A percentile compares a stretch with the other conserved stretches of the same genome.
Evolutionary conservation across 2,329 filamentous ascomycete genomes (phyloP).

Genomic region (Purpureocillium takamizusanense): DNA sequence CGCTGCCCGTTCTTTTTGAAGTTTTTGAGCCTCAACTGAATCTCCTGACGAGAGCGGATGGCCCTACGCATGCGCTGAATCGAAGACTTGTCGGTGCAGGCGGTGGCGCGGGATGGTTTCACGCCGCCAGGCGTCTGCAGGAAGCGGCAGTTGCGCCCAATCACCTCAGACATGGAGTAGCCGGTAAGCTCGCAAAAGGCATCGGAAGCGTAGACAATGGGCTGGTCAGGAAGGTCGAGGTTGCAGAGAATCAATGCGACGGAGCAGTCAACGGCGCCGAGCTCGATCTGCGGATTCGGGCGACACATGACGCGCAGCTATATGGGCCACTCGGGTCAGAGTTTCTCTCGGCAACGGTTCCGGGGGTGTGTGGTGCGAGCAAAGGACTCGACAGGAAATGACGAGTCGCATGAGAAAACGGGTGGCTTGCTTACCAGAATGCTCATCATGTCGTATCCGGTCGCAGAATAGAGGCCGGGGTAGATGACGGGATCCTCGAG

Average conservation of each 20-base stretch:
- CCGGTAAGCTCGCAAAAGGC: constrained; percentile 72
- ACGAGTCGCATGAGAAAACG: neutral
- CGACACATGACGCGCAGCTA: constrained; percentile 57
- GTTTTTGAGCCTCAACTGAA: constrained; percentile 56
- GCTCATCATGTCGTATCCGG: constrained; percentile 45
- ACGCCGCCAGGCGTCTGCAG: constrained; percentile 63
- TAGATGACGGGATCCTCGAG: constrained; percentile 41
- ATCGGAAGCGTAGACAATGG: constrained; percentile 79
- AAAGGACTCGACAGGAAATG: neutral
- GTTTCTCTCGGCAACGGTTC: neutral
- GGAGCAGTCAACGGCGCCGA: constrained; percentile 75
- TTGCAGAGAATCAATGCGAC: constrained; percentile 80
- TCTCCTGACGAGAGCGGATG: constrained; percentile 33
- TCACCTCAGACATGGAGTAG: constrained; percentile 63
- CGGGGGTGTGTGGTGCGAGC: neutral
- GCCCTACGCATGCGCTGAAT: constrained; percentile 44
- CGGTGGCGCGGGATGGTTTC: neutral
- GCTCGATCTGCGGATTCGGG: constrained; percentile 65
- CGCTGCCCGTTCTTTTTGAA: constrained; percentile 71
- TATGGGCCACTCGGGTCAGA: neutral
- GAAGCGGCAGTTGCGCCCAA: constrained; percentile 78
- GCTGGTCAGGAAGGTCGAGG: constrained; percentile 60
- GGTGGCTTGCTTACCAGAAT: constrained; percentile 36
- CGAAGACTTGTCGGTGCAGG: constrained; percentile 33
- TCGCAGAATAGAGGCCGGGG: constrained; percentile 45